phyloP scores from a whole-genome alignment of 2,329 filamentous ascomycete genomes.

The Monosporascus sp. region DNA sequence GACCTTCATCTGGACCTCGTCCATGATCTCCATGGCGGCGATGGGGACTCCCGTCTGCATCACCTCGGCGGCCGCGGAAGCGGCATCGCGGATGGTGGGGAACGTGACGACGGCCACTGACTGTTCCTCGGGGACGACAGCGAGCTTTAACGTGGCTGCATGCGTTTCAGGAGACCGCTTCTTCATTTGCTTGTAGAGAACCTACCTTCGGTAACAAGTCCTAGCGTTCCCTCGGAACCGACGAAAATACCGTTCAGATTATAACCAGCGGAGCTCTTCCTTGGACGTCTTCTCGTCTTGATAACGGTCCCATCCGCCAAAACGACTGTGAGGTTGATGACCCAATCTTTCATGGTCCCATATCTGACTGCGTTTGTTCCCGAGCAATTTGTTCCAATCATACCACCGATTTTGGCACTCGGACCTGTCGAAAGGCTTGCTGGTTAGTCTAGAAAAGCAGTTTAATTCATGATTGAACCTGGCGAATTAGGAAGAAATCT shows the following conservation, averaged over 20 bases:
- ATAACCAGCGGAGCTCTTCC: conserved; percentile 78
- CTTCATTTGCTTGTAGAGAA: background rate
- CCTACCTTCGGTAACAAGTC: conserved; percentile 67
- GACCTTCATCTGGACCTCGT: conserved; percentile 81
- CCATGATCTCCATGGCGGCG: conserved; percentile 80
- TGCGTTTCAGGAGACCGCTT: background rate
- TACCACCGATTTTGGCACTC: conserved; percentile 72
- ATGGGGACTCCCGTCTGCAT: conserved; percentile 70
- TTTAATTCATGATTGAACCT: conserved; percentile 32
- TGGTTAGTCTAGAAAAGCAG: conserved; percentile 18
- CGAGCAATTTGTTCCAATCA: conserved; percentile 74
- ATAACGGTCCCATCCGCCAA: conserved; percentile 73
- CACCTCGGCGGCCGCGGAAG: conserved; percentile 67
- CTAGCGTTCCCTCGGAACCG: conserved; percentile 75
- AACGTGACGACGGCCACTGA: conserved; percentile 78
- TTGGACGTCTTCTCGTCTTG: conserved; percentile 71
- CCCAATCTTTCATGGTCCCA: conserved; percentile 85
- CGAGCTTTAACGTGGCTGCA: conserved; percentile 69
- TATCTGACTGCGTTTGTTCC: conserved; percentile 78
- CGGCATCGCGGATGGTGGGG: conserved; percentile 70
- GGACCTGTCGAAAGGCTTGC: conserved; percentile 34
- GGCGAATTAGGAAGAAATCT: background rate
- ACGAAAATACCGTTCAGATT: conserved; percentile 77
- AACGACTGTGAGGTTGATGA: conserved; percentile 76
- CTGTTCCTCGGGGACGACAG: conserved; percentile 69